A percentile compares a stretch with the other conserved stretches of the same genome.
Conservation (phyloP, 441 rosid species). For the Iberis amara region DNA sequence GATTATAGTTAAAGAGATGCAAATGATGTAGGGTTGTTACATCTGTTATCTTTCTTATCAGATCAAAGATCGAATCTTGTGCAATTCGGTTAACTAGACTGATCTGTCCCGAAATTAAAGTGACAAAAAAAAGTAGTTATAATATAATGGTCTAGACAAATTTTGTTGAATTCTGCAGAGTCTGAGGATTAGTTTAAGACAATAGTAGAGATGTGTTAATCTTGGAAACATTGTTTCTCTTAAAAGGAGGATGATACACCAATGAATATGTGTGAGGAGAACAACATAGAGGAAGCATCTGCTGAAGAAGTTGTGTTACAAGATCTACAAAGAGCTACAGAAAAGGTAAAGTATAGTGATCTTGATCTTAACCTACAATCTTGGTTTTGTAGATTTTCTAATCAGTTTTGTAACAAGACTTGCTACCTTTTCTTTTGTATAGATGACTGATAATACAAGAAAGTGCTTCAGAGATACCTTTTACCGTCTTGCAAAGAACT, state of each 20-base stretch:
- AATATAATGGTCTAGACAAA: not conserved
- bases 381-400: not conserved
- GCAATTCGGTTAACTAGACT: too few species aligned
- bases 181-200: not conserved
- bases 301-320: not conserved
- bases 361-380: slow-evolving; percentile 8
- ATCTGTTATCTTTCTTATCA: too few species aligned
- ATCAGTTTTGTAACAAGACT: slow-evolving; percentile 11
- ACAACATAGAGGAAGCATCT: slow-evolving; percentile 2
- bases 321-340: not conserved
- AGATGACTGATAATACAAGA: slow-evolving; percentile 62
- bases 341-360: slow-evolving; percentile 40
- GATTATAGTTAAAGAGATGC: not conserved
- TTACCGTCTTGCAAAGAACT: slow-evolving; percentile 75
- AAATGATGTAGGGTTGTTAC: too few species aligned
- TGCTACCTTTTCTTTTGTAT: not conserved
- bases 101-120: too few species aligned
- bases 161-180: not conserved
- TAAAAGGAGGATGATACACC: not conserved
- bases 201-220: slow-evolving; percentile 16
- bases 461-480: slow-evolving; percentile 79
- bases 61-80: too few species aligned
- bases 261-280: not conserved
- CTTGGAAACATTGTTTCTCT: slow-evolving; percentile 16
- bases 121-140: not conserved